phyloP scores from a whole-genome alignment of 2,329 filamentous ascomycete species.

The Verticillium longisporum region DNA sequence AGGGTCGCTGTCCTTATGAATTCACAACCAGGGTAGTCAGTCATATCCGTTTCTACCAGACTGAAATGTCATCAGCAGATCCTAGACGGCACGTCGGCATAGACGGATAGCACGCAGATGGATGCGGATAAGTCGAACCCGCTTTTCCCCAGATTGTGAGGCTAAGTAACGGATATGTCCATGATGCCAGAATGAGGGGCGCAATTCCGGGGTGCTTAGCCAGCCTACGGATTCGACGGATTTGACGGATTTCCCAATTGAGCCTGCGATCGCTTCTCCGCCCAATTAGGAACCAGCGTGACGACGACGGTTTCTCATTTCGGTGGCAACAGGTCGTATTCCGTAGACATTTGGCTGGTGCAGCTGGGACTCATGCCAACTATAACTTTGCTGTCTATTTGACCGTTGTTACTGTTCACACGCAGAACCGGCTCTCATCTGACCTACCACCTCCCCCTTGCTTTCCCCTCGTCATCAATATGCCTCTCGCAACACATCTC shows the following conservation, averaged over 20 bases:
- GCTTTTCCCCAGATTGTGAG: background rate
- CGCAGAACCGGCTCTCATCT: background rate
- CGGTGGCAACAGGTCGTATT: background rate
- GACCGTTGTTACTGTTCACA: background rate
- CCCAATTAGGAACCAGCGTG: background rate
- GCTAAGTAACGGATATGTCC: background rate
- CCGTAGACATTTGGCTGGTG: background rate
- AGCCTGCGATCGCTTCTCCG: background rate
- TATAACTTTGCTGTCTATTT: background rate
- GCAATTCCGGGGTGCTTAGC: background rate
- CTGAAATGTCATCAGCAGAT: background rate
- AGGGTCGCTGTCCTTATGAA: background rate
- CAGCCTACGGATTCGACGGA: background rate
- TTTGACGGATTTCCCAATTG: background rate
- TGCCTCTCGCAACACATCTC: constrained; percentile 11
- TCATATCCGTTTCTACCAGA: background rate
- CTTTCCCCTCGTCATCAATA: background rate
- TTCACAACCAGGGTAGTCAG: background rate
- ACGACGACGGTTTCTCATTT: background rate
- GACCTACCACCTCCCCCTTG: background rate
- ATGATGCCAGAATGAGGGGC: background rate
- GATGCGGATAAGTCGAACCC: background rate
- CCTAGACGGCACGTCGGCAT: background rate
- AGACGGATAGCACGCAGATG: background rate
- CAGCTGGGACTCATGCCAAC: background rate